phyloP scores from a whole-genome alignment of 495 filamentous ascomycete species.

The Aspergillus cavernicola region DNA sequence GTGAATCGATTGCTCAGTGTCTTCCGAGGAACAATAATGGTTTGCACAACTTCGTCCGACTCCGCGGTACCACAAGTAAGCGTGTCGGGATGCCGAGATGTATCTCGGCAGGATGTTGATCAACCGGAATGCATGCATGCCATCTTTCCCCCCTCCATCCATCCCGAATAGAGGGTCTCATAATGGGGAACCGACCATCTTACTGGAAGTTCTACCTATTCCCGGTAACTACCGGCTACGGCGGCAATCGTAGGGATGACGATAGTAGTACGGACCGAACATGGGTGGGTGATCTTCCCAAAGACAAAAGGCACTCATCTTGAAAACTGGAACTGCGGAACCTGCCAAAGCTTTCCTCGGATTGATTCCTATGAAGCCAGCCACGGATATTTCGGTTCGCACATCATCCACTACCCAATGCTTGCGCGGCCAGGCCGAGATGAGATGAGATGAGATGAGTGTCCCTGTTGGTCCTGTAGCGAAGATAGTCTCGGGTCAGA shows the following conservation, averaged over 20 bases:
- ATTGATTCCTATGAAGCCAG: not conserved
- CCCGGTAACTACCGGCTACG: not conserved
- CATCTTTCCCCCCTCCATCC: no score
- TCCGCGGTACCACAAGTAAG: not conserved
- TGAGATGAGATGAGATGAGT: no score
- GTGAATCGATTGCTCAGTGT: no score
- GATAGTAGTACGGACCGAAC: not conserved
- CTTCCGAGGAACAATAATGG: not conserved
- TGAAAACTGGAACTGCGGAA: no score
- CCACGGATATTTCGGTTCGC: not conserved
- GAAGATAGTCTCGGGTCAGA: no score
- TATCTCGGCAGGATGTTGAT: not conserved
- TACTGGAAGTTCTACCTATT: not conserved
- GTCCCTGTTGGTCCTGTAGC: no score
- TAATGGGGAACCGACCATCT: no score
- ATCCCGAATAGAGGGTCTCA: no score
- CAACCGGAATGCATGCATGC: not conserved
- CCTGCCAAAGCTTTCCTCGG: not conserved
- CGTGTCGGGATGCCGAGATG: not conserved
- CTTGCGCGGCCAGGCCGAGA: not conserved
- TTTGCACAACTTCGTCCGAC: no score
- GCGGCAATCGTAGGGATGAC: not conserved
- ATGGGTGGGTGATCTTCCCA: not conserved
- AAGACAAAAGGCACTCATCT: not conserved
- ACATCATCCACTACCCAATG: not conserved